Base-by-base conservation (phyloP, 306 rosid species). In the Cyclanthera cordifolia region DNA sequence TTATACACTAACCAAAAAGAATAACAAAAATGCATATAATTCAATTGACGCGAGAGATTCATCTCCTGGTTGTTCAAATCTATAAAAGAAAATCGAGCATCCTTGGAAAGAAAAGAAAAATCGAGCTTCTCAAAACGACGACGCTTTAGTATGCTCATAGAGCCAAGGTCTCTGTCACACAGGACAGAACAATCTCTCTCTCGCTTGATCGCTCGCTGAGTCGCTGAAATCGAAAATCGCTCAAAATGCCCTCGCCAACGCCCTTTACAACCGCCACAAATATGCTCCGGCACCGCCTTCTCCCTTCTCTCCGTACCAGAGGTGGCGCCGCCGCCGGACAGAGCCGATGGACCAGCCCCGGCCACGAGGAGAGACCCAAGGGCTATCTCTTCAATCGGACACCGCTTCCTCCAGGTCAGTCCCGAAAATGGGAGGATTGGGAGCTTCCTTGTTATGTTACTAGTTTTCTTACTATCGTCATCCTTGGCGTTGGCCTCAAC, bases 401-500 rank as follows among this genome's bases (percentile, higher is more conserved):
- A 16, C 97, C 99, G 0, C 83, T 14, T 0, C 83, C 97, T 2
- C 83, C 90, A 0, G 99, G 99, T 3, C 77, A 90, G 69, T 64
- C 96, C 5, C 96, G 99, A 6, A 88, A 83, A 60, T 94, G 99
- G 99, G 99, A 94, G 66, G 99, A 94, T 41, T 94, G 99, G 99
- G 99, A 94, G 66, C 89, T 94, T 1, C 99, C 99, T 6, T 94
- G 99, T 89, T 94, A 94, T 79, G 67, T 94, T 78, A 88, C 99
- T 9, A 94, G 99, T 77, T 94, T 94, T 79, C 91, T 94, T 71
- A 85, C 99, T 61, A 90, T 93, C 77, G 99, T 93, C 23, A 93
- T 93, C 74, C 99, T 93, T 13, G 99, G 99, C 25, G 99, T 93
- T 19, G 99, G 99, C 4, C 99, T 93, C 78, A 88, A 90, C 74